These are phyloP conservation scores for Macroventuria anomochaeta DNA, from an alignment of 2,329 filamentous ascomycete species.

Conservation along the genomic window DNA sequence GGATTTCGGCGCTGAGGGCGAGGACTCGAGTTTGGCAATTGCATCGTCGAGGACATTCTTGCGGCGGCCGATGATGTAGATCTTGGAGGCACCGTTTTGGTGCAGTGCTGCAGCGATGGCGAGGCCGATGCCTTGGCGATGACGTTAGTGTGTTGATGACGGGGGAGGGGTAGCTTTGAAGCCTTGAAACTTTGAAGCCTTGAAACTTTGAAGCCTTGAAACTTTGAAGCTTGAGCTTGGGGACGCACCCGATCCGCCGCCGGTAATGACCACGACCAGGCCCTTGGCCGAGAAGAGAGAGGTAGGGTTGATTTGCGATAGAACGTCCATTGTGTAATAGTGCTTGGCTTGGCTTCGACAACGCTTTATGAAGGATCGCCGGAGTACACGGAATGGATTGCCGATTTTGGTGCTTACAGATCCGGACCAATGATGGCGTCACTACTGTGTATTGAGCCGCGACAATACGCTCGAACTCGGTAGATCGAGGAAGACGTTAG, in stretches of 20 bases:
- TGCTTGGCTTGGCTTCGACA: not conserved
- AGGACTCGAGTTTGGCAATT: slow-evolving; percentile 42
- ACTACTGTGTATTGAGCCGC: slow-evolving; percentile 1
- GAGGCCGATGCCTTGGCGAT: slow-evolving; percentile 45
- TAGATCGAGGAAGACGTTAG: not conserved
- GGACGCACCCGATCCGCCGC: slow-evolving; percentile 50
- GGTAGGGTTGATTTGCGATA: slow-evolving; percentile 41
- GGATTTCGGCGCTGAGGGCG: slow-evolving; percentile 35
- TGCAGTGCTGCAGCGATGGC: slow-evolving; percentile 52
- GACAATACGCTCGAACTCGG: not conserved
- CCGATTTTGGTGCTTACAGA: slow-evolving; percentile 17
- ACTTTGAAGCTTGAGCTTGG: slow-evolving; percentile 15
- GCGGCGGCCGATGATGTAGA: slow-evolving; percentile 56
- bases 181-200: too few species aligned
- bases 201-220: too few species aligned
- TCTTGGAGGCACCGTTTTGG: slow-evolving; percentile 50
- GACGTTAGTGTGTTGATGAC: slow-evolving; percentile 9
- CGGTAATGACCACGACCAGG: slow-evolving; percentile 51
- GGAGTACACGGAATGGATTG: slow-evolving; percentile 4
- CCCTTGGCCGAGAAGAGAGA: slow-evolving; percentile 51
- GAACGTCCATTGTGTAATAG: slow-evolving; percentile 43
- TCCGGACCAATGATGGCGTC: slow-evolving; percentile 13
- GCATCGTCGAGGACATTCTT: slow-evolving; percentile 51
- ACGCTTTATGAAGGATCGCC: not conserved
- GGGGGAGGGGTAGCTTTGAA: slow-evolving; percentile 42